A percentile compares a stretch with the other conserved stretches of the same genome.
Conservation (phyloP, 2,329 filamentous ascomycete species). For the Apiospora aurea region DNA sequence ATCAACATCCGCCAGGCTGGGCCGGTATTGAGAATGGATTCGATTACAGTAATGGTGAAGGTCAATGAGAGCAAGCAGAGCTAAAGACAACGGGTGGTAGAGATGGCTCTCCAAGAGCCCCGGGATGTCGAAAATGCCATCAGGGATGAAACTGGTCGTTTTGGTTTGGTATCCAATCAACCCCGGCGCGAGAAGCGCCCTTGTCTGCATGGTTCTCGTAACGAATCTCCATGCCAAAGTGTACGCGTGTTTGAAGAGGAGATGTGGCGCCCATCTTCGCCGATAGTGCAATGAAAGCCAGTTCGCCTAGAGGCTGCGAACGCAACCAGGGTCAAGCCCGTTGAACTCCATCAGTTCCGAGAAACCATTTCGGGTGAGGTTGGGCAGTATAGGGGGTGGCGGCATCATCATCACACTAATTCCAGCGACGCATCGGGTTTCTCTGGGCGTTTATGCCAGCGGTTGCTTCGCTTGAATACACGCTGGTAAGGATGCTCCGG, state of each 20-base stretch:
- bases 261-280: background rate
- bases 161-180: background rate
- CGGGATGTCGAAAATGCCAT: background rate
- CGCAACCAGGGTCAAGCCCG: no score
- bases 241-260: background rate
- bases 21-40: background rate
- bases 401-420: background rate
- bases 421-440: background rate
- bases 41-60: background rate
- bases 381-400: no score
- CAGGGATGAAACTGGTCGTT: background rate
- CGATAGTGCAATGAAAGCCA: background rate
- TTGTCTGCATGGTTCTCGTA: background rate
- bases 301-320: no score
- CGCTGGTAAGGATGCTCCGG: background rate
- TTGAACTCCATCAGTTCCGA: no score
- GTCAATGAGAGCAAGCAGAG: background rate
- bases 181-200: background rate
- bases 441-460: background rate
- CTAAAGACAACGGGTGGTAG: background rate
- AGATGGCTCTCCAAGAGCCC: background rate
- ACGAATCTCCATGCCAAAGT: background rate
- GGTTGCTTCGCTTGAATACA: background rate
- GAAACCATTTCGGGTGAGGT: no score
- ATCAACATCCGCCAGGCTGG: background rate